Conservation (phyloP, 352 stramenopile genomes). For the Phytopythium ostracodes region DNA sequence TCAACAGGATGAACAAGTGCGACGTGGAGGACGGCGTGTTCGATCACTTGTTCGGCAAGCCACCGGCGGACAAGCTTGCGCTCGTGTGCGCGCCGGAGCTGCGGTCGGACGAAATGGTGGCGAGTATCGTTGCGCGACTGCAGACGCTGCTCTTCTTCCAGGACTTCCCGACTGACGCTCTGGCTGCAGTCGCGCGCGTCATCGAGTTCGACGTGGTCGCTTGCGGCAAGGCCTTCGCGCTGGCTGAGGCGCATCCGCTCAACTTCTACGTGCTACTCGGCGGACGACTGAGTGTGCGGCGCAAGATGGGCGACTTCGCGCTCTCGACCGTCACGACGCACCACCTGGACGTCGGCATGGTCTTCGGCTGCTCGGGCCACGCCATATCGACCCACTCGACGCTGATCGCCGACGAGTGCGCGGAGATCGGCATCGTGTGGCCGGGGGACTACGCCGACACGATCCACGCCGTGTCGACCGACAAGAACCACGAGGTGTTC, state of each 20-base stretch:
- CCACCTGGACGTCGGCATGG: conserved; percentile 46
- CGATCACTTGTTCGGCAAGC: conserved; percentile 63
- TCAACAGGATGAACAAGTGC: conserved; percentile 17
- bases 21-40: conserved; percentile 62
- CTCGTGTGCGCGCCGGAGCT: conserved; percentile 42
- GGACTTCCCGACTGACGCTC: conserved; percentile 43
- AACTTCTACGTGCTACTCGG: conserved; percentile 67
- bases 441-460: conserved; percentile 48
- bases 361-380: conserved; percentile 61
- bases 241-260: conserved; percentile 53
- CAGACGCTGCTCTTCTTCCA: conserved; percentile 65
- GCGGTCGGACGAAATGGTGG: conserved; percentile 36
- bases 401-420: conserved; percentile 61
- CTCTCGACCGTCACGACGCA: conserved; percentile 57
- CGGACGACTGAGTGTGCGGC: conserved; percentile 50
- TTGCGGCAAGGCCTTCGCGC: conserved; percentile 50
- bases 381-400: conserved; percentile 36
- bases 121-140: conserved; percentile 41
- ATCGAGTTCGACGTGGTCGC: conserved; percentile 72
- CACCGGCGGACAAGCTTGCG: conserved; percentile 55
- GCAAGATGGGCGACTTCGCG: conserved; percentile 55
- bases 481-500: conserved; percentile 64
- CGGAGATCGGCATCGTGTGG: conserved; percentile 65
- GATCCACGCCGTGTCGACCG: conserved; percentile 50
- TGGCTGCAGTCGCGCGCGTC: conserved; percentile 33